A percentile compares a stretch with the other conserved stretches of the same genome.
phyloP scores from a whole-genome alignment of 306 rosid genomes.

The Gastrolobium villosum region DNA sequence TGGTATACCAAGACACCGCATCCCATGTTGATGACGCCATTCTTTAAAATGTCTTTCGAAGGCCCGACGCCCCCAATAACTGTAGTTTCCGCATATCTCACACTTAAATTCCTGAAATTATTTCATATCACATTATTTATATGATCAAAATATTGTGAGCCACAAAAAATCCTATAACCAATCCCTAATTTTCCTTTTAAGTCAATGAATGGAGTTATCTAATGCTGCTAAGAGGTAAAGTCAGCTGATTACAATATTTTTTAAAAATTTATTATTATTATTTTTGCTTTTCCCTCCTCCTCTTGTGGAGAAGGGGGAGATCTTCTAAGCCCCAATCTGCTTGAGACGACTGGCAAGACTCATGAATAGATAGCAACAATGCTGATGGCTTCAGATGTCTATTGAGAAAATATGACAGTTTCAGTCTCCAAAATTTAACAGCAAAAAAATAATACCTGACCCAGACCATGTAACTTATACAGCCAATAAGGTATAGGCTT shows the following conservation, averaged over 20 bases:
- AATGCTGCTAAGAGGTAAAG: conserved; percentile 8
- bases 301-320: background rate
- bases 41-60: conserved; percentile 98
- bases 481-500: conserved; percentile 99
- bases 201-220: conserved; percentile 15
- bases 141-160: conserved; percentile 35
- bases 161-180: conserved; percentile 5
- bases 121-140: conserved; percentile 37
- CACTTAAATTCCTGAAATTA: conserved; percentile 91
- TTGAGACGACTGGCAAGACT: conserved; percentile 11
- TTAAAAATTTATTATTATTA: background rate
- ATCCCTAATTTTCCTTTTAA: conserved; percentile 33
- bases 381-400: conserved; percentile 1
- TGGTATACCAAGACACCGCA: conserved; percentile 99
- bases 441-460: conserved; percentile 78
- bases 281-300: conserved; percentile 2
- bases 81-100: conserved; percentile 98
- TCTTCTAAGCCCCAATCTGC: background rate
- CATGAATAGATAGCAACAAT: background rate
- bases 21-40: conserved; percentile 99
- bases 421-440: conserved; percentile 37
- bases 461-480: conserved; percentile 97
- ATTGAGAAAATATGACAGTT: conserved; percentile 2
- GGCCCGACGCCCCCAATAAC: conserved; percentile 99
- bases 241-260: conserved; percentile 26